A percentile compares a stretch with the other conserved stretches of the same genome.
phyloP scores from a whole-genome alignment of 2,329 filamentous ascomycete genomes.

The Diaporthe sp. region DNA sequence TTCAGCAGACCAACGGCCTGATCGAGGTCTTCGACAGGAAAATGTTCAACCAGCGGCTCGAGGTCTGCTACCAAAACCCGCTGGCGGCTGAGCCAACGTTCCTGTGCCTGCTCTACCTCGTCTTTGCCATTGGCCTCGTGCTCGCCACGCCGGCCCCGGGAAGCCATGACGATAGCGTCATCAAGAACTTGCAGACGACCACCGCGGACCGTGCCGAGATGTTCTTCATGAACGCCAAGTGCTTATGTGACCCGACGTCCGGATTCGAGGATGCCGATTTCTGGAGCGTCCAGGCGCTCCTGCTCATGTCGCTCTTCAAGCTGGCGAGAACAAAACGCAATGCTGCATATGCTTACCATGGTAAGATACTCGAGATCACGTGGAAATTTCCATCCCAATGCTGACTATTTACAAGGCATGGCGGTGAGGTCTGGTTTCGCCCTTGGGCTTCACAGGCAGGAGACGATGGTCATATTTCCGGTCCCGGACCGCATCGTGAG shows the following conservation, averaged over 20 bases:
- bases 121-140: constrained; percentile 73
- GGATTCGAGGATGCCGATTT: constrained; percentile 74
- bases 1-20: constrained; percentile 67
- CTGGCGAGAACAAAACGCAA: constrained; percentile 73
- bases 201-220: constrained; percentile 69
- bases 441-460: constrained; percentile 72
- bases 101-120: constrained; percentile 72
- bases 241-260: constrained; percentile 58
- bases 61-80: constrained; percentile 68
- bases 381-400: neutral
- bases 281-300: constrained; percentile 74
- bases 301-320: constrained; percentile 76
- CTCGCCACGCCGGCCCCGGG: constrained; percentile 67
- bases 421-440: constrained; percentile 74
- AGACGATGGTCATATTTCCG: constrained; percentile 68
- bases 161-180: constrained; percentile 62
- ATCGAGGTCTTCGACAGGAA: constrained; percentile 70
- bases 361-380: constrained; percentile 52
- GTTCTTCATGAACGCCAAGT: constrained; percentile 73
- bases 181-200: constrained; percentile 63
- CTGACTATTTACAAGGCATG: constrained; percentile 60
- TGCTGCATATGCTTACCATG: constrained; percentile 72
- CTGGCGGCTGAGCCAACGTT: constrained; percentile 63
- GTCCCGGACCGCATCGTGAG: constrained; percentile 61
- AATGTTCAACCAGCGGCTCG: constrained; percentile 62